A percentile compares a stretch with the other conserved stretches of the same genome.
Conservation (phyloP, 352 stramenopile species). For the Blastocystis sp. region DNA sequence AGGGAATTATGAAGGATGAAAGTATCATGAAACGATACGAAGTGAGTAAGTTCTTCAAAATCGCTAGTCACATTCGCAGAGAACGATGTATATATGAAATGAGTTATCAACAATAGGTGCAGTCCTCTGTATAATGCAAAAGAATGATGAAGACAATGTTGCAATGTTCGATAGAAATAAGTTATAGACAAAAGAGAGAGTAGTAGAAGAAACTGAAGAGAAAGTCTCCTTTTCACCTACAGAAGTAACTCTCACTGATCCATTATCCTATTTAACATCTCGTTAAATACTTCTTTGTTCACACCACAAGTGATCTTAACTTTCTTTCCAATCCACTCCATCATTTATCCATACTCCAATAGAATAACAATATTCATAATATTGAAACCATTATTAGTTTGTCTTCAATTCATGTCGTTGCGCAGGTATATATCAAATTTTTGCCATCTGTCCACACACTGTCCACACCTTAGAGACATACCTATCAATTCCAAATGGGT, state of each 20-base stretch:
- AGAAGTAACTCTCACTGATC: background rate
- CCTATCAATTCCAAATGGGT: conserved; percentile 5
- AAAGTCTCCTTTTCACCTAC: background rate
- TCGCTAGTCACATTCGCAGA: conserved; percentile 1
- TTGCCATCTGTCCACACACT: no score
- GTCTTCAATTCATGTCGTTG: background rate
- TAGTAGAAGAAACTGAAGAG: conserved; percentile 17
- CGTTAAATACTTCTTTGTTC: background rate
- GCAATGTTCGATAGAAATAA: background rate
- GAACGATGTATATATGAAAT: background rate
- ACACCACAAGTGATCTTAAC: background rate
- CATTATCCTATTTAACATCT: conserved; percentile 21
- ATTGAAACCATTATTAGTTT: background rate
- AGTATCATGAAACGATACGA: background rate
- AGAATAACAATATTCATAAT: background rate
- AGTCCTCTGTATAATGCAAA: background rate
- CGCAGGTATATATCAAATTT: no score
- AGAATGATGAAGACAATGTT: background rate
- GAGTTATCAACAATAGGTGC: background rate
- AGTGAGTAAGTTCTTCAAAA: conserved; percentile 44
- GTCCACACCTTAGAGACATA: conserved; percentile 26
- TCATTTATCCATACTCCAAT: background rate
- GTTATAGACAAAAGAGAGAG: background rate
- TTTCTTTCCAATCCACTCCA: background rate
- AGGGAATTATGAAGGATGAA: conserved; percentile 7